A percentile compares a stretch with the other conserved stretches of the same genome.
phyloP scores from a whole-genome alignment of 2,329 filamentous ascomycete species.

The Alternaria sp. region DNA sequence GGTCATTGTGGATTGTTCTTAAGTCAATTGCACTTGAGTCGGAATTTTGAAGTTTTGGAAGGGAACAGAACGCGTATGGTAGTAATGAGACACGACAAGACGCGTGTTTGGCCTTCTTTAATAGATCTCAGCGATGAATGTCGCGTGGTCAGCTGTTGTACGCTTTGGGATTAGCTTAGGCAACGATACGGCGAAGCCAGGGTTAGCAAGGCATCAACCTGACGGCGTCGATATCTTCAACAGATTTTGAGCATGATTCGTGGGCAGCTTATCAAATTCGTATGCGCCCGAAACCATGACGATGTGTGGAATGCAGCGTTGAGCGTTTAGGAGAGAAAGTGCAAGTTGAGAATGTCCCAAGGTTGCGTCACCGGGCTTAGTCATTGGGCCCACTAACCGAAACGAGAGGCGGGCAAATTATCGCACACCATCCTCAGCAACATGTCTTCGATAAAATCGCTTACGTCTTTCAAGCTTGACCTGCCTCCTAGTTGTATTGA shows the following conservation, averaged over 20 bases:
- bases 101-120: conserved; percentile 31
- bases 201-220: conserved; percentile 44
- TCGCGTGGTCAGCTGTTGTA: conserved; percentile 25
- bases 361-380: conserved; percentile 23
- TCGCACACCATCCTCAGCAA: conserved; percentile 9
- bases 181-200: conserved; percentile 38
- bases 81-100: conserved; percentile 33
- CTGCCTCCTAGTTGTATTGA: conserved; percentile 81
- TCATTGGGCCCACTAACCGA: conserved; percentile 29
- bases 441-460: conserved; percentile 53
- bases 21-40: not conserved
- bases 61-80: conserved; percentile 17
- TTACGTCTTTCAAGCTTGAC: conserved; percentile 65
- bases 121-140: conserved; percentile 20
- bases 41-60: not conserved
- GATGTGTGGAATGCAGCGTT: not conserved
- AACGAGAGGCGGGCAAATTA: conserved; percentile 17
- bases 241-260: not conserved
- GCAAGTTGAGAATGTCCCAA: not conserved
- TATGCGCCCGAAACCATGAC: not conserved
- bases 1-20: conserved; percentile 23
- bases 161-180: conserved; percentile 42
- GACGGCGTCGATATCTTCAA: conserved; percentile 5
- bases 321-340: not conserved
- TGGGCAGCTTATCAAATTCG: not conserved